Percentiles rank a stretch among this genome's conserved stretches.
These are phyloP conservation scores for Hypoxylon sp. DNA, from an alignment of 2,329 filamentous ascomycete genomes.

Conservation along the genomic window DNA sequence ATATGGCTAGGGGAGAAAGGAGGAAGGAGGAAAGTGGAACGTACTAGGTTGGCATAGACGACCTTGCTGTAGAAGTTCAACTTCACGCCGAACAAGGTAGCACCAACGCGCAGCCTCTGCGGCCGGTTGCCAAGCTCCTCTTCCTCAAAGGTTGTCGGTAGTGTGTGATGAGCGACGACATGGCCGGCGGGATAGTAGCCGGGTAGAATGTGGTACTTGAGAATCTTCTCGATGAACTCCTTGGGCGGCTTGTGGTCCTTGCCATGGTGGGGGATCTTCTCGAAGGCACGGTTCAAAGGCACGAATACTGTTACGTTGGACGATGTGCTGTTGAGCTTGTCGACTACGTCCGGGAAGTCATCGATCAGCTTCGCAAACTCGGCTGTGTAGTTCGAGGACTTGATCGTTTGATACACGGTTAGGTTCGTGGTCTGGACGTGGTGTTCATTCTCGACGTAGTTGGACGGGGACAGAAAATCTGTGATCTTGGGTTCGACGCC, in stretches of 20 bases:
- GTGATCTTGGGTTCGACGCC: constrained; percentile 34
- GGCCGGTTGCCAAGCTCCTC: constrained; percentile 72
- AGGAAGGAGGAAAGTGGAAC: constrained; percentile 48
- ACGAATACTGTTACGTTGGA: constrained; percentile 86
- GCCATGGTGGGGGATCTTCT: constrained; percentile 67
- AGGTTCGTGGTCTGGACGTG: constrained; percentile 62
- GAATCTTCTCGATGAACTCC: constrained; percentile 76
- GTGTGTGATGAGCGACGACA: constrained; percentile 79
- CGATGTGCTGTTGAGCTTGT: constrained; percentile 80
- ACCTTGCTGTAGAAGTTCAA: constrained; percentile 85
- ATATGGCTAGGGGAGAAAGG: neutral
- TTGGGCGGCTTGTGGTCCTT: constrained; percentile 72
- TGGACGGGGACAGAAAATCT: constrained; percentile 41
- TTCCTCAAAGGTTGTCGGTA: constrained; percentile 77
- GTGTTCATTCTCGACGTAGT: constrained; percentile 14
- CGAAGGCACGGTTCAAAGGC: constrained; percentile 83
- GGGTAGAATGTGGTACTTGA: constrained; percentile 82
- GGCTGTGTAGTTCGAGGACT: constrained; percentile 81
- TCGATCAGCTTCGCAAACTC: constrained; percentile 83
- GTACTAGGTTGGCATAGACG: constrained; percentile 78
- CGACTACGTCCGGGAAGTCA: constrained; percentile 78
- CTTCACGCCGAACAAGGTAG: constrained; percentile 73
- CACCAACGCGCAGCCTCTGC: constrained; percentile 80
- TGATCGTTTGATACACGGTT: constrained; percentile 86
- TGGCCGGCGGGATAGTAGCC: constrained; percentile 76